Evolutionary conservation across 2,329 filamentous ascomycete species (phyloP).

Genomic region (Colletotrichum sp.): DNA sequence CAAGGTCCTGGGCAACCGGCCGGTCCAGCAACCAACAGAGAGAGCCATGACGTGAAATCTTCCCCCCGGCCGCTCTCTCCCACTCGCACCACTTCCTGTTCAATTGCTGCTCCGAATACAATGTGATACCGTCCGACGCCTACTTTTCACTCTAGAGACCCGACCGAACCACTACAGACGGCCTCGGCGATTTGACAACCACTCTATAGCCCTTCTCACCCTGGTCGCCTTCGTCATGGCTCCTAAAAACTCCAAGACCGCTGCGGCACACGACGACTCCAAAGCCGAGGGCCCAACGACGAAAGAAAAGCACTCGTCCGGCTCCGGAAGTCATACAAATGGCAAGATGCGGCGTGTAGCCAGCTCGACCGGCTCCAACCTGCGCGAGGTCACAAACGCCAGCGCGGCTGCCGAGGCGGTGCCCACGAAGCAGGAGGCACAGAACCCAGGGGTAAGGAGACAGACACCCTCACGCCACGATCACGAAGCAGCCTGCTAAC

Average conservation of each 20-base stretch:
- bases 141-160: constrained; percentile 50
- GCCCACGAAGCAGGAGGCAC: constrained; percentile 14
- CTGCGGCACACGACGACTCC: constrained; percentile 41
- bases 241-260: constrained; percentile 50
- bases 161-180: constrained; percentile 37
- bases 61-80: background rate
- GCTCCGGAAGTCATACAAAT: constrained; percentile 41
- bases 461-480: constrained; percentile 4
- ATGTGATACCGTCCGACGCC: constrained; percentile 32
- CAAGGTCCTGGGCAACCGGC: constrained; percentile 12
- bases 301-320: constrained; percentile 51
- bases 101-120: constrained; percentile 1
- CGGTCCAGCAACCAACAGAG: constrained; percentile 17
- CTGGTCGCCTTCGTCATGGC: constrained; percentile 40
- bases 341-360: constrained; percentile 62
- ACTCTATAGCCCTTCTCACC: background rate
- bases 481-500: constrained; percentile 7
- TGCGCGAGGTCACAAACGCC: constrained; percentile 29
- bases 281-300: constrained; percentile 44
- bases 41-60: constrained; percentile 18
- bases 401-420: constrained; percentile 29
- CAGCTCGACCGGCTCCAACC: constrained; percentile 49
- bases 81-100: background rate
- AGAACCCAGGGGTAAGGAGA: constrained; percentile 12
- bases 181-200: background rate